These are phyloP conservation scores for Fusarium pseudonygamai DNA, from an alignment of 2,329 filamentous ascomycete genomes.

Conservation along the genomic window DNA sequence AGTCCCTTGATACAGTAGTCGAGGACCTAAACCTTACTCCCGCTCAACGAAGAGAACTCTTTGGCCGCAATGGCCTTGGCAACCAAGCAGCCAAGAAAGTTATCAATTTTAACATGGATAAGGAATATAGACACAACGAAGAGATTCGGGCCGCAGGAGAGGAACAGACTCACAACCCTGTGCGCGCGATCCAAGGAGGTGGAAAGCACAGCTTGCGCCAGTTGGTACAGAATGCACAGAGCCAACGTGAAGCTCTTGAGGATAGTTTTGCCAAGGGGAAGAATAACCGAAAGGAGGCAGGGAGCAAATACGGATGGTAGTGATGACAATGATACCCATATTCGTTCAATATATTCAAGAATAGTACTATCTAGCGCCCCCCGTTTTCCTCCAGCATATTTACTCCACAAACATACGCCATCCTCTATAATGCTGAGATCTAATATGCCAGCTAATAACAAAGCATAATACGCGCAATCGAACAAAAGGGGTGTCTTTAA, in stretches of 20 bases:
- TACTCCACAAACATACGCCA: conserved; percentile 4
- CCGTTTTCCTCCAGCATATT: neutral
- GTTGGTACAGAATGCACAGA: conserved; percentile 83
- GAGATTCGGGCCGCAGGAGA: conserved; percentile 75
- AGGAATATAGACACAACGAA: conserved; percentile 88
- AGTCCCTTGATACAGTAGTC: conserved; percentile 76
- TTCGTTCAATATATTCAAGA: conserved; percentile 13
- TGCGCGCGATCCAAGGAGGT: conserved; percentile 81
- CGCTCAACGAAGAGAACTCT: conserved; percentile 81
- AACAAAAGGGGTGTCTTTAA: conserved; percentile 20
- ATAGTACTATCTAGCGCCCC: conserved; percentile 3
- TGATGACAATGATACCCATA: conserved; percentile 45
- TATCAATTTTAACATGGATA: conserved; percentile 88
- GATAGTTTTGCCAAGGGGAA: conserved; percentile 88
- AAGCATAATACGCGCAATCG: conserved; percentile 5
- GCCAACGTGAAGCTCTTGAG: conserved; percentile 86
- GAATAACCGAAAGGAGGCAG: conserved; percentile 83
- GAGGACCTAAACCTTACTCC: conserved; percentile 81
- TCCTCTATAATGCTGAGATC: conserved; percentile 15
- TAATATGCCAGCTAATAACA: conserved; percentile 10
- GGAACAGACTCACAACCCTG: conserved; percentile 79
- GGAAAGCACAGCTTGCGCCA: conserved; percentile 88
- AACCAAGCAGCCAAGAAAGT: conserved; percentile 63
- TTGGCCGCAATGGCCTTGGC: conserved; percentile 70
- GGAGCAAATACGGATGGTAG: conserved; percentile 83